Conservation (phyloP, 495 filamentous ascomycete species). For the Daldinia decipiens region DNA sequence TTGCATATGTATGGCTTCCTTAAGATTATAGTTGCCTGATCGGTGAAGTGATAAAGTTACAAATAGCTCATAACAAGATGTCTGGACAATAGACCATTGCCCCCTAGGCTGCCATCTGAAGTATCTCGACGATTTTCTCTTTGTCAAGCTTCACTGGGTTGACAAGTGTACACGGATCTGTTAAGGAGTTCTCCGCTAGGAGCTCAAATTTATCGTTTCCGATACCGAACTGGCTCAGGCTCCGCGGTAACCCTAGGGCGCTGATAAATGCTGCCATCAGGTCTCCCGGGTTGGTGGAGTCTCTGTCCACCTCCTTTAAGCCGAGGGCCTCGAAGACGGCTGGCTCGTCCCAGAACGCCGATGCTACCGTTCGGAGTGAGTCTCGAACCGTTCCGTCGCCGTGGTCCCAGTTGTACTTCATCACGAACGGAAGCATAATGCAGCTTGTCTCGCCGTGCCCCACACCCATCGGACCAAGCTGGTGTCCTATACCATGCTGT, state of each 20-base stretch:
- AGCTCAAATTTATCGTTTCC: constrained; percentile 50
- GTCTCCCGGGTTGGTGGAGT: constrained; percentile 48
- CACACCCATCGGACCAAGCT: constrained; percentile 71
- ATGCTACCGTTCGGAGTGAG: constrained; percentile 58
- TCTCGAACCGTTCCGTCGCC: constrained; percentile 55
- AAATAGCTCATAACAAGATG: not conserved
- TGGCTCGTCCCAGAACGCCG: constrained; percentile 60
- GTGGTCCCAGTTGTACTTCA: constrained; percentile 63
- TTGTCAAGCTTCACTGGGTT: constrained; percentile 53
- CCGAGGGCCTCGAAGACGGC: constrained; percentile 57
- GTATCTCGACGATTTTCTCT: constrained; percentile 50
- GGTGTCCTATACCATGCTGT: constrained; percentile 72
- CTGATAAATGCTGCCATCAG: constrained; percentile 46
- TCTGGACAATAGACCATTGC: not conserved
- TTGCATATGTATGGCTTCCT: not conserved
- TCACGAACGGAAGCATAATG: constrained; percentile 69
- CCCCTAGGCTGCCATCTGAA: constrained; percentile 44
- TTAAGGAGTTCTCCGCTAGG: constrained; percentile 51
- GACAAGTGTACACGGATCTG: constrained; percentile 48
- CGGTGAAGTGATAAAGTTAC: not conserved
- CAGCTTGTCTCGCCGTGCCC: constrained; percentile 75
- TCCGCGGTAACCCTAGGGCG: constrained; percentile 49
- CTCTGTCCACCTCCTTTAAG: constrained; percentile 48
- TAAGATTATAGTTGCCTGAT: not conserved
- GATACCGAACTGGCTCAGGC: constrained; percentile 47